Evolutionary conservation across 768 basidiomycete species (phyloP), one percentile per base, ranked within the genome.

Genomic region (Pholiota molesta): DNA sequence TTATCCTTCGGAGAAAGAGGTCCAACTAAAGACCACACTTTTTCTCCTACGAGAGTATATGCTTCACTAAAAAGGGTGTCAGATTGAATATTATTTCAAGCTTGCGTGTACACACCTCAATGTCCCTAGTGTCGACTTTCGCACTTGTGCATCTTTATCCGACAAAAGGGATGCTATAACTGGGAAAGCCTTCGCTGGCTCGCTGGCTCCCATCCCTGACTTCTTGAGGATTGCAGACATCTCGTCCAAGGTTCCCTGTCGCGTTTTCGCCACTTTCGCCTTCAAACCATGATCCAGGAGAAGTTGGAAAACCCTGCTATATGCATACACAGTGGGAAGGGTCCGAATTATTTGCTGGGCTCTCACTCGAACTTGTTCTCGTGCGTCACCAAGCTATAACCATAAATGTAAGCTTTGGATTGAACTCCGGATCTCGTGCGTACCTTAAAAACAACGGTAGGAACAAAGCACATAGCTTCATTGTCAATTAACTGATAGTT

Each of bases 251-350:
- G 90, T 81, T 13, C 94, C 92, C 74, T 94, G 91, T 13, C 96
- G 87, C 11, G 94, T 93, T 75, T 96, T 95, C 3, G 95, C 90
- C 17, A 95, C 92, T 74, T 96, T 96, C 17, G 92, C 90, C 72
- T 88, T 91, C 45, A 96, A 75, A 16, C 97, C 97, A 70, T 96
- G 85, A 40, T 97, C 94, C 11, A 97, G 82, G 7, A 99, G 77
- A 14, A 94, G 74, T 69, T 92, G 90, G 73, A 97, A 96, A 33
- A 99, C 81, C 42, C 95, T 89, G 68, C 95, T 97, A 68, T 91
- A 96, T 1, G 97, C 91, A 69, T 96, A 97, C 56, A 98, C 89
- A 70, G 90, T 94, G 7, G 95, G 90, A 55, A 98, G 79, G 5
- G 83, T 83, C 68, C 94, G 91, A 59, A 99, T 86, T 62, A 97